A percentile compares a stretch with the other conserved stretches of the same genome.
phyloP scores from a whole-genome alignment of 306 rosid genomes.

The Quercus berberidifolia region DNA sequence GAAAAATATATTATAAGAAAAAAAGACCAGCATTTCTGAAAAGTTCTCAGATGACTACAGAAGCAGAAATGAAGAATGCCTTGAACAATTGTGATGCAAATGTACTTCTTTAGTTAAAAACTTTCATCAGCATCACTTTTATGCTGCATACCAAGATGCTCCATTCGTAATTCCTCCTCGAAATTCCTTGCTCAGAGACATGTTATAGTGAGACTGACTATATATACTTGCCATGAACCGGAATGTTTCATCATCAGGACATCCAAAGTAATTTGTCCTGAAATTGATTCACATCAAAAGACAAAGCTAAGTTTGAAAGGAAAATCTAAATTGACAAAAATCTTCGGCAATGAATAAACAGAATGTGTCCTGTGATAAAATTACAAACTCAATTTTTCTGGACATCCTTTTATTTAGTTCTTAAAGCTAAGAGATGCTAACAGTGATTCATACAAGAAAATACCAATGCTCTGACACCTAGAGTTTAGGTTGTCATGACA shows the following conservation, averaged over 20 bases:
- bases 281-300: conserved; percentile 34
- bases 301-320: conserved; percentile 6
- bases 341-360: conserved; percentile 1
- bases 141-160: conserved; percentile 65
- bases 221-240: conserved; percentile 79
- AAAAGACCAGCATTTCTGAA: neutral
- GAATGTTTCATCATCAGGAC: conserved; percentile 87
- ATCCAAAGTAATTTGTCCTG: conserved; percentile 75
- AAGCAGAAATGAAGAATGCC: neutral
- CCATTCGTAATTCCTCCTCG: conserved; percentile 80
- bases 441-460: neutral
- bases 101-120: conserved; percentile 6
- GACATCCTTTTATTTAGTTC: neutral
- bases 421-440: neutral
- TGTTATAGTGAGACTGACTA: conserved; percentile 83
- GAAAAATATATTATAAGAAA: conserved; percentile 9
- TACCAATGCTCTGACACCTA: neutral
- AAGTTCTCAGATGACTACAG: neutral
- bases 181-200: conserved; percentile 87
- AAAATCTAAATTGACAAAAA: conserved; percentile 1
- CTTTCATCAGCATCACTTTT: conserved; percentile 21
- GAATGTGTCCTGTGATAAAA: neutral
- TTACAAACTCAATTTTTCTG: neutral
- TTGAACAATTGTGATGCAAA: neutral
- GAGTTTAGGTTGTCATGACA: neutral